Conservation (phyloP, 179 eudicot species). For the Sideroxylon spinosum region DNA sequence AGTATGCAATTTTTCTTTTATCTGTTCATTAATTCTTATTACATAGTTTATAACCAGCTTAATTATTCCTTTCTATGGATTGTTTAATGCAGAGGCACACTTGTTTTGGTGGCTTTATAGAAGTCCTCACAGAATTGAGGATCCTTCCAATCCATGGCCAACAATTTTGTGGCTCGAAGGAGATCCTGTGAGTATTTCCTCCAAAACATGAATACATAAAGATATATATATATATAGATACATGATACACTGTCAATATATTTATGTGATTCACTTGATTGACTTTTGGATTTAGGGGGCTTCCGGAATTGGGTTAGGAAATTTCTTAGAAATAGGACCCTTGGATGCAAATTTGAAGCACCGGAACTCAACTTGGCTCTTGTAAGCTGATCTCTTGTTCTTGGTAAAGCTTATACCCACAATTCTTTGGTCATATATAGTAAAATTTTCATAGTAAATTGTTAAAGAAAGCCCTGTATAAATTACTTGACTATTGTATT, state of each 20-base stretch:
- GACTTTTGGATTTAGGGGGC: constrained; percentile 32
- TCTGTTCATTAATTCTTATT: too few relatives aligned
- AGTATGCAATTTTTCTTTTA: too few relatives aligned
- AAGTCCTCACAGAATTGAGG: neutral
- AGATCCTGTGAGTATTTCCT: constrained; percentile 28
- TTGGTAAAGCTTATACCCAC: constrained; percentile 31
- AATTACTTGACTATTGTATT: too few relatives aligned
- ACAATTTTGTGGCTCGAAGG: constrained; percentile 34
- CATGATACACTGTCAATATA: neutral
- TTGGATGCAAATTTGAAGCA: constrained; percentile 48
- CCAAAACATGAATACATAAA: neutral
- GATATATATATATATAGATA: neutral
- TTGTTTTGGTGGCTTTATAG: too few relatives aligned
- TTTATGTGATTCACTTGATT: neutral
- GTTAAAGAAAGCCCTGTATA: too few relatives aligned
- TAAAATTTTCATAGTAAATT: neutral
- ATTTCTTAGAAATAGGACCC: constrained; percentile 66
- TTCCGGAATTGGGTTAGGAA: constrained; percentile 65
- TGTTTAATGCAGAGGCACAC: too few relatives aligned
- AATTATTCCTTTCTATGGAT: too few relatives aligned
- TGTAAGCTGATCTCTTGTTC: constrained; percentile 64
- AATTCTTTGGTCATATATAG: neutral
- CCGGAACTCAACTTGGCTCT: constrained; percentile 60
- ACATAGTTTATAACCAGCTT: too few relatives aligned
- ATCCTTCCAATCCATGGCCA: constrained; percentile 32